A percentile compares a stretch with the other conserved stretches of the same genome.
These are phyloP conservation scores for Scenedesmus sp. DNA, from an alignment of 163 green algal species.

Conservation along the genomic window DNA sequence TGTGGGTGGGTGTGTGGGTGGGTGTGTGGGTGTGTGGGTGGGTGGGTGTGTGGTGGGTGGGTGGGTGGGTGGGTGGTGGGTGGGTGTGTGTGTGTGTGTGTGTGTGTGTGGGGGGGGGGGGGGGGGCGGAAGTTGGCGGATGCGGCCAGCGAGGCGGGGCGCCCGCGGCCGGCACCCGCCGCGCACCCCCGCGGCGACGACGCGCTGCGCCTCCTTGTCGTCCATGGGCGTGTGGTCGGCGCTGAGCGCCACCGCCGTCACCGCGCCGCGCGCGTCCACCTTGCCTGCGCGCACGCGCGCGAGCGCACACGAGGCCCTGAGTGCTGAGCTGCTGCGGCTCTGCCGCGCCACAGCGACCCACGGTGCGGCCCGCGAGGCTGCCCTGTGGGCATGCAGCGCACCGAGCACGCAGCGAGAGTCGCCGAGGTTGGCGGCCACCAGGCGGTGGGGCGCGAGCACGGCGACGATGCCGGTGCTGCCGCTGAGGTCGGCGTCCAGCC, in stretches of 20 bases:
- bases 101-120: no score
- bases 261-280: slow-evolving; percentile 22
- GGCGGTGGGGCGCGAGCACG: slow-evolving; percentile 32
- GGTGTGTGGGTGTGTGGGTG: no score
- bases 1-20: no score
- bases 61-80: no score
- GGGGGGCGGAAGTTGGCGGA: no score
- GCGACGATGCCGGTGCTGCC: slow-evolving; percentile 54
- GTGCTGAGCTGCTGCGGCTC: background rate
- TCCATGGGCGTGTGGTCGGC: slow-evolving; percentile 55
- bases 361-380: no score
- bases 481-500: slow-evolving; percentile 48
- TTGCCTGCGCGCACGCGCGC: slow-evolving; percentile 15
- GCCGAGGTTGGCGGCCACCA: slow-evolving; percentile 58
- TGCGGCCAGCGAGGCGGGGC: no score
- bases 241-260: slow-evolving; percentile 45
- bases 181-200: slow-evolving; percentile 47
- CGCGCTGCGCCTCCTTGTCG: slow-evolving; percentile 43
- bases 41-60: no score
- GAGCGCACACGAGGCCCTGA: background rate
- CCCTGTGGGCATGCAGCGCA: background rate
- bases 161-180: no score
- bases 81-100: no score
- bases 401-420: slow-evolving; percentile 47
- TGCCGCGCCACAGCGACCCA: no score